Base-by-base conservation (phyloP, 2,329 filamentous ascomycete species). In the Curvularia sp. region DNA sequence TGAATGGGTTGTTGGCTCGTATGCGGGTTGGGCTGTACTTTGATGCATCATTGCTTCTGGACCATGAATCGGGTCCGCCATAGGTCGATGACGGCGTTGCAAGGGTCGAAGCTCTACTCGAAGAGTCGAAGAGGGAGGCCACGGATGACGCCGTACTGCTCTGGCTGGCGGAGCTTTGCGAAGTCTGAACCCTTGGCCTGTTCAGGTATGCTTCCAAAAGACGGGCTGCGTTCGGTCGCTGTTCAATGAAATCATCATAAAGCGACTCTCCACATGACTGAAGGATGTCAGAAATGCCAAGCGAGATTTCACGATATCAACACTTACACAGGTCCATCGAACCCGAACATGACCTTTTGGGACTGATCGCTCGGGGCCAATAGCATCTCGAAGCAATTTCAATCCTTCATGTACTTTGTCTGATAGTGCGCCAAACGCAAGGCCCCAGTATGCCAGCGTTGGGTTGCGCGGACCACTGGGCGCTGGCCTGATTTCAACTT, bases 211-310 rank as follows among this genome's bases (percentile, higher is more conserved):
- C 70, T 68, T 78, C 76, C 0, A 79, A 64, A n/a, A 75, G 69
- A 10, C 73, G 67, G 9, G 77, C 77, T 43, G 77, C 77, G 18
- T 77, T 77, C 5, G 70, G 66, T 28, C 74, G 68, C 15, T 63
- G 58, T 61, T 79, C 77, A 46, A 75, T 63, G 49, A 75, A 79
- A 62, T 79, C 77, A 49, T 79, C 77, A 54, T 77, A 74, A 6
- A 79, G 63, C 2, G 62, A 42, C 24, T 73, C 66, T 20, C 75
- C 75, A 48, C 74, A 77, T 18, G 67, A 64, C 72, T 75, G 26
- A 9, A 22, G 2, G 1, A 3, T 9, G 43, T 63, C 47, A 64
- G 60, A 13, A 53, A 18, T 9, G 26, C 41, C 6, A 26, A 22
- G 10, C 10, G 3, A 26, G 10, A 18, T 39, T 9, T 18, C 3